A percentile compares a stretch with the other conserved stretches of the same genome.
phyloP scores from a whole-genome alignment of 2,329 filamentous ascomycete species.

The Alternaria brassicae region DNA sequence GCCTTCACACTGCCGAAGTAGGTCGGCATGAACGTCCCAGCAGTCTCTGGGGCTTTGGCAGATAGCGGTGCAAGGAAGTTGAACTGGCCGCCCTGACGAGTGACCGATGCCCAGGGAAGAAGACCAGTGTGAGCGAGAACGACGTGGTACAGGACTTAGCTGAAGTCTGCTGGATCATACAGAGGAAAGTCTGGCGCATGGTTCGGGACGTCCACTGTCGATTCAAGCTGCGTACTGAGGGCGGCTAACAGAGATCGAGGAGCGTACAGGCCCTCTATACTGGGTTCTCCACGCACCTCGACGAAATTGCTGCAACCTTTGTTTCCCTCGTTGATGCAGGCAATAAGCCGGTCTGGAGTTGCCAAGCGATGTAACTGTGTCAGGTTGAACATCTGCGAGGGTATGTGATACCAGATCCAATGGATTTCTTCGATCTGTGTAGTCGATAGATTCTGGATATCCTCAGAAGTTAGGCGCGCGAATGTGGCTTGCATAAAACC shows the following conservation, averaged over 20 bases:
- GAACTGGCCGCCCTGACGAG: conserved; percentile 19
- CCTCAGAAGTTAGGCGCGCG: not conserved
- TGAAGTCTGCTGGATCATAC: conserved; percentile 29
- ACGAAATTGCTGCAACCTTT: conserved; percentile 24
- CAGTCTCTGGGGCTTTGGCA: not conserved
- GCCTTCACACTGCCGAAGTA: conserved; percentile 28
- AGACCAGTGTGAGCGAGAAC: conserved; percentile 22
- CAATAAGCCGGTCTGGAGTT: not conserved
- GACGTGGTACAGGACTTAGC: conserved; percentile 13
- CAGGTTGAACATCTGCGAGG: conserved; percentile 30
- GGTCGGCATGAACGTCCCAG: conserved; percentile 15
- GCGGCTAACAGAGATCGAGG: conserved; percentile 15
- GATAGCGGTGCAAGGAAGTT: conserved; percentile 13
- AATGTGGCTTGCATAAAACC: conserved; percentile 10
- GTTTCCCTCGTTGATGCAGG: conserved; percentile 5
- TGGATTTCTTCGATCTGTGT: conserved; percentile 8
- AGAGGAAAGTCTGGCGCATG: not conserved
- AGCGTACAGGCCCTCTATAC: conserved; percentile 23
- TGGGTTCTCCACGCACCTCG: conserved; percentile 27
- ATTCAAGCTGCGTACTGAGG: conserved; percentile 11
- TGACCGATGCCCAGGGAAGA: conserved; percentile 22
- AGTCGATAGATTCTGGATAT: not conserved
- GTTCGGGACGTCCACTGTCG: not conserved
- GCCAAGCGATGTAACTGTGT: conserved; percentile 26
- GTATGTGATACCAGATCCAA: conserved; percentile 18